A percentile compares a stretch with the other conserved stretches of the same genome.
These are phyloP conservation scores for Colletotrichum sp. DNA, from an alignment of 2,329 filamentous ascomycete species.

Conservation along the genomic window DNA sequence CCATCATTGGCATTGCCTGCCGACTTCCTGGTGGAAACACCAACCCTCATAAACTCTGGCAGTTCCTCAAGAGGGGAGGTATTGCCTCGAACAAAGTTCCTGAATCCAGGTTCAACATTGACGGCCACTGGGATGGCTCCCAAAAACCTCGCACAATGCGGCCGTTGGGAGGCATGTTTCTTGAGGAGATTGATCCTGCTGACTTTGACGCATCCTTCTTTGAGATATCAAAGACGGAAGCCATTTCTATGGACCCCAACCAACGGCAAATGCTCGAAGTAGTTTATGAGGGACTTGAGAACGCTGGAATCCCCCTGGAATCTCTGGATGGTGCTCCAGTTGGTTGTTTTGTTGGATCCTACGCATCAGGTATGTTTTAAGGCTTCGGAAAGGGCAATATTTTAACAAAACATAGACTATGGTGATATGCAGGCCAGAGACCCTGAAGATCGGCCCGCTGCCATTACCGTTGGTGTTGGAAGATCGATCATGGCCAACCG, in stretches of 20 bases:
- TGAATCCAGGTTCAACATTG: conserved; percentile 34
- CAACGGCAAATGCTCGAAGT: conserved; percentile 24
- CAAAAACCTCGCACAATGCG: conserved; percentile 39
- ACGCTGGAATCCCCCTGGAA: conserved; percentile 14
- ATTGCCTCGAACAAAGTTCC: conserved; percentile 34
- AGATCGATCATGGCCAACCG: conserved; percentile 34
- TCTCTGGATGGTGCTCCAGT: neutral
- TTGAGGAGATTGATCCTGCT: neutral
- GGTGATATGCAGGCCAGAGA: neutral
- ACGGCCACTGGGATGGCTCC: conserved; percentile 40
- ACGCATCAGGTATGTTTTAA: neutral
- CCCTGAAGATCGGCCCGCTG: neutral
- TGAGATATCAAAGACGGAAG: conserved; percentile 25
- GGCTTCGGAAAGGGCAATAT: rapidly evolving
- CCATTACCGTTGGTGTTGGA: neutral
- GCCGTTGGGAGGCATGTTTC: conserved; percentile 40
- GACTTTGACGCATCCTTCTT: conserved; percentile 31
- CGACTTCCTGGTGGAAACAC: conserved; percentile 42
- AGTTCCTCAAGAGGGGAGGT: conserved; percentile 34
- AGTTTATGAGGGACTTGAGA: conserved; percentile 28
- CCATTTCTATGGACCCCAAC: conserved; percentile 28
- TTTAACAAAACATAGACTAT: neutral
- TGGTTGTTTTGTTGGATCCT: neutral
- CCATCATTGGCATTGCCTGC: conserved; percentile 47
- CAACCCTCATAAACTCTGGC: conserved; percentile 39